phyloP scores from a whole-genome alignment of 2,329 filamentous ascomycete genomes.

The Curvularia spicifera region DNA sequence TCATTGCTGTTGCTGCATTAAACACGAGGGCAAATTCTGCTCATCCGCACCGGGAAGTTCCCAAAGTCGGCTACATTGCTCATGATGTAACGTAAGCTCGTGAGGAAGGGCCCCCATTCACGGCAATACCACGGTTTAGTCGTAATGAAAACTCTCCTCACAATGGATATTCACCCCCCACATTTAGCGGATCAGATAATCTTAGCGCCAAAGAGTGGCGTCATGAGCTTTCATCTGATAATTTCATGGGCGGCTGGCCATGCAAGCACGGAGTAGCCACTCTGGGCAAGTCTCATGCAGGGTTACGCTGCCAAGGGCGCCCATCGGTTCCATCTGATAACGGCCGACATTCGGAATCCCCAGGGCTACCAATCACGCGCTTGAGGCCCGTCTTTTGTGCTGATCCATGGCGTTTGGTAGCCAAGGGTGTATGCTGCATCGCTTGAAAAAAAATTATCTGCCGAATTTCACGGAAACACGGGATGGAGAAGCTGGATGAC shows the following conservation, averaged over 20 bases:
- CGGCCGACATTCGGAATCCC: constrained; percentile 35
- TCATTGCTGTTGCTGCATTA: constrained; percentile 23
- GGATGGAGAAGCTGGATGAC: background rate
- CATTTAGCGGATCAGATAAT: constrained; percentile 43
- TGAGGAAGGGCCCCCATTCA: constrained; percentile 6
- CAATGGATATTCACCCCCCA: constrained; percentile 23
- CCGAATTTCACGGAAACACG: background rate
- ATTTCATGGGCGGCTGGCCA: constrained; percentile 16
- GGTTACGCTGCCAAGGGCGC: constrained; percentile 31
- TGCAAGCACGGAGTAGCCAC: constrained; percentile 30
- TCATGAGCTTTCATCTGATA: constrained; percentile 44
- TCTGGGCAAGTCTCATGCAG: constrained; percentile 29
- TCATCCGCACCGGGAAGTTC: constrained; percentile 3
- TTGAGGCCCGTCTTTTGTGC: constrained; percentile 2
- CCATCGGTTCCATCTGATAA: constrained; percentile 41
- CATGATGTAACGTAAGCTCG: constrained; percentile 28
- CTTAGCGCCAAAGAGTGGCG: constrained; percentile 20
- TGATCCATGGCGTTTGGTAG: constrained; percentile 9
- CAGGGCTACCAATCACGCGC: constrained; percentile 6
- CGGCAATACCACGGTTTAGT: constrained; percentile 29
- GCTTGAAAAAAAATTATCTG: constrained; percentile 4
- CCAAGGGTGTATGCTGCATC: constrained; percentile 17
- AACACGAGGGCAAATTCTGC: constrained; percentile 14
- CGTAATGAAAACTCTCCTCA: constrained; percentile 25
- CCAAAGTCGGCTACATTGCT: constrained; percentile 7